Evolutionary conservation across 1,284 basidiomycete genomes (phyloP).

Genomic region (Inonotus obliquus): DNA sequence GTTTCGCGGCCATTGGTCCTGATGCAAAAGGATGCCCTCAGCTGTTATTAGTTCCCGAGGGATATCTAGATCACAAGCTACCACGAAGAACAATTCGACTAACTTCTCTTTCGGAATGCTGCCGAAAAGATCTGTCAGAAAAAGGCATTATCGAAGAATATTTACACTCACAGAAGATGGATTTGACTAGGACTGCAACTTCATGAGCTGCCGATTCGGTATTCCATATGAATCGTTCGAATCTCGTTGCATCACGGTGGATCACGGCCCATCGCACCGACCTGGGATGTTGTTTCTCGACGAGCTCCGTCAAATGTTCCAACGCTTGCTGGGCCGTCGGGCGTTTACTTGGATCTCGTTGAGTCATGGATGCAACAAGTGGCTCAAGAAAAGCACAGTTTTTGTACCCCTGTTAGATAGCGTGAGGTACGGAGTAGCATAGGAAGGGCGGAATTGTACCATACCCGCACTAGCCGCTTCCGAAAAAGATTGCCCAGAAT

Average conservation of each 20-base stretch:
- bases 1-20: too few relatives aligned
- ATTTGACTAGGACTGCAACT: neutral
- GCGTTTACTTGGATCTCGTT: neutral
- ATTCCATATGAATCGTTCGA: neutral
- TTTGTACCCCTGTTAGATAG: neutral
- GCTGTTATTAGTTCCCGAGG: too few relatives aligned
- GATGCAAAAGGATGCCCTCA: too few relatives aligned
- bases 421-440: too few relatives aligned
- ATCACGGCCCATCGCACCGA: neutral
- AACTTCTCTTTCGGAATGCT: too few relatives aligned
- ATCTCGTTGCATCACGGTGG: neutral
- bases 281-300: neutral
- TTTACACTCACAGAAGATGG: neutral
- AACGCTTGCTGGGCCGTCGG: conserved; percentile 1
- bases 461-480: neutral
- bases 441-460: too few relatives aligned
- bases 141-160: too few relatives aligned
- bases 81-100: too few relatives aligned
- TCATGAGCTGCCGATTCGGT: neutral
- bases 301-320: neutral
- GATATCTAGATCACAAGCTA: too few relatives aligned
- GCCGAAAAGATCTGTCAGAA: too few relatives aligned
- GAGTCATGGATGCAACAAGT: conserved; percentile 6
- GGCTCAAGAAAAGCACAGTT: conserved; percentile 6
- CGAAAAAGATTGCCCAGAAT: conserved; percentile 14